These are phyloP conservation scores for Lentinula aciculospora DNA, from an alignment of 768 basidiomycete genomes.

Conservation along the genomic window DNA sequence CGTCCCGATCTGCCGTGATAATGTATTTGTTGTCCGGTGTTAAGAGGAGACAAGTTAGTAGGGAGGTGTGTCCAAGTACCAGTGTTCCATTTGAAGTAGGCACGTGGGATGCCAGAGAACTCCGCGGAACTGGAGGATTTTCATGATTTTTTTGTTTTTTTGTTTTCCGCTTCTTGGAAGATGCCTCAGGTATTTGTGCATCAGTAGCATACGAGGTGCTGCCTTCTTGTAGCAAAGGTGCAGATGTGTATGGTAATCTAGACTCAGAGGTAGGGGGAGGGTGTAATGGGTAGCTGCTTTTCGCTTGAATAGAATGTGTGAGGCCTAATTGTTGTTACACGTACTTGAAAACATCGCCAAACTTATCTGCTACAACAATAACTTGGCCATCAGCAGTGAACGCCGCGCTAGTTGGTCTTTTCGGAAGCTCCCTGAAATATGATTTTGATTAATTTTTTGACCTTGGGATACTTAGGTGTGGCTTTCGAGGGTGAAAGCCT, in stretches of 20 bases:
- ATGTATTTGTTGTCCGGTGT: constrained; percentile 65
- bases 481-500: too few species aligned
- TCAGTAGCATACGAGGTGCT: neutral
- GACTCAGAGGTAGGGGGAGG: constrained; percentile 10
- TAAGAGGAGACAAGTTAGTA: constrained; percentile 70
- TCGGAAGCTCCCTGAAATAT: constrained; percentile 64
- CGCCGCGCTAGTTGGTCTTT: constrained; percentile 67
- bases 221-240: neutral
- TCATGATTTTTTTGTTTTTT: constrained; percentile 12
- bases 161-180: constrained; percentile 20
- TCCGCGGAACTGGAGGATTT: constrained; percentile 8
- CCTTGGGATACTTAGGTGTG: too few species aligned
- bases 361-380: constrained; percentile 88
- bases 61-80: constrained; percentile 84
- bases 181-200: neutral
- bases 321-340: neutral
- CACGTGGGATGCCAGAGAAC: constrained; percentile 53
- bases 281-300: constrained; percentile 55
- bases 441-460: constrained; percentile 3
- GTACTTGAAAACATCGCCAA: constrained; percentile 88
- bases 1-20: constrained; percentile 89
- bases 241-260: neutral
- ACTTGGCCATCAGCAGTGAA: constrained; percentile 58
- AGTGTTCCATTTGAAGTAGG: constrained; percentile 66
- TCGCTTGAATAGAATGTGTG: neutral